Base-by-base conservation (phyloP, 2,329 filamentous ascomycete genomes). In the Laburnicola sp. region DNA sequence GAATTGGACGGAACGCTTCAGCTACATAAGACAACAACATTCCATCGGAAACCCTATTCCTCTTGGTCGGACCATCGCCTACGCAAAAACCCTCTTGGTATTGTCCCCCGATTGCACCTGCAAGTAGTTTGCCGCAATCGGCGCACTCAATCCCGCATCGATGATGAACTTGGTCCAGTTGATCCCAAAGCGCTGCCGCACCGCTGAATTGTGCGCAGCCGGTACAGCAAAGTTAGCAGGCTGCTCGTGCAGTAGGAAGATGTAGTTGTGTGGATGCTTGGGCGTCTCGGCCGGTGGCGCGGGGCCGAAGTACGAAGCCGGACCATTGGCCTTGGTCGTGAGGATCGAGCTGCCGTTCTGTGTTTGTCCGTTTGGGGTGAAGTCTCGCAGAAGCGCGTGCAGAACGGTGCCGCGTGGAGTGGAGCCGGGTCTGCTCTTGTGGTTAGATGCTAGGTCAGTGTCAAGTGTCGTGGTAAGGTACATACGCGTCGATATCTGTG, bases 261-360 rank as follows among this genome's bases (percentile, higher is more conserved):
- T 52, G 53, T 70, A 70, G 47, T 65, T 63, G 48, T 70, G 66
- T 7, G 66, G 66, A 45, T 62, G 56, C 10, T 62, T 48, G 2
- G 66, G 64, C 2, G 49, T 56, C 35, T 68, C 66, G 9, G 65
- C 63, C 0, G 65, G 65, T 5, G 66, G 66, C 6, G 64, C 60
- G 41, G 66, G 66, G 6, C 65, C 66, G 21, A 69, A 64, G 57
- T 70, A 70, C 8, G 63, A 64, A 2, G 63, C 55, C 1, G 66
- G 65, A 0, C 49, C 53, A 2, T 63, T 68, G n/a, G 64, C 62
- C 43, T 53, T 64, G 6, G 66, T 66, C 5, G 63, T 63, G 25
- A 69, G 50, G 43, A 66, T 44, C 0, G 49, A 45, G 4, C 58
- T 62, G 3, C 61, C 61, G 45, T 68, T 69, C 41, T 60, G 60